These are phyloP conservation scores for Orbilia oligospora DNA, from an alignment of 2,329 filamentous ascomycete species.

Conservation along the genomic window DNA sequence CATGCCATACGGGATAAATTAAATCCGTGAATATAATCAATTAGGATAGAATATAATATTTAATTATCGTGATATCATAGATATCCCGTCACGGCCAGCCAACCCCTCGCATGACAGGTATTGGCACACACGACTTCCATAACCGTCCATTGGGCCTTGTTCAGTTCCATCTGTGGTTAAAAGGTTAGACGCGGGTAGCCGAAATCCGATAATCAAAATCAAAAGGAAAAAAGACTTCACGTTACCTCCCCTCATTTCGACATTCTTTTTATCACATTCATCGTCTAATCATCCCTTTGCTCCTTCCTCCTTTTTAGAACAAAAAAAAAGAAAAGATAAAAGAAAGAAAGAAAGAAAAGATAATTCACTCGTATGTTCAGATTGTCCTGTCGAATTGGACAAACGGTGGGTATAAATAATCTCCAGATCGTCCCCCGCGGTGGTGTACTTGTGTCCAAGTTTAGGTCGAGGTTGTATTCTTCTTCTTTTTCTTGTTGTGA, in stretches of 20 bases:
- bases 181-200: conserved; percentile 55
- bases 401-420: conserved; percentile 42
- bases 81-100: background rate
- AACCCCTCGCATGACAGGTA: background rate
- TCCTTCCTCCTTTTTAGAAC: background rate
- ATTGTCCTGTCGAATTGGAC: conserved; percentile 32
- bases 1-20: too few species aligned
- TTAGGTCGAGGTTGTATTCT: too few species aligned
- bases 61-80: background rate
- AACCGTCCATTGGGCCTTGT: conserved; percentile 21
- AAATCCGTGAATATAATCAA: background rate
- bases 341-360: background rate
- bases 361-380: conserved; percentile 56
- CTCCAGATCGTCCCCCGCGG: background rate
- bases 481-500: too few species aligned
- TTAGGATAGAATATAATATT: too few species aligned
- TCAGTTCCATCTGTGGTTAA: background rate
- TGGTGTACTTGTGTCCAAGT: too few species aligned
- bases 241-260: background rate
- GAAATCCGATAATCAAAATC: conserved; percentile 29
- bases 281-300: background rate
- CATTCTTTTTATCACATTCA: too few species aligned
- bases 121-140: conserved; percentile 35
- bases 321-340: too few species aligned
- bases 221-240: background rate